Conservation (phyloP, 2,329 filamentous ascomycete species). For the Dothistroma septosporum region DNA sequence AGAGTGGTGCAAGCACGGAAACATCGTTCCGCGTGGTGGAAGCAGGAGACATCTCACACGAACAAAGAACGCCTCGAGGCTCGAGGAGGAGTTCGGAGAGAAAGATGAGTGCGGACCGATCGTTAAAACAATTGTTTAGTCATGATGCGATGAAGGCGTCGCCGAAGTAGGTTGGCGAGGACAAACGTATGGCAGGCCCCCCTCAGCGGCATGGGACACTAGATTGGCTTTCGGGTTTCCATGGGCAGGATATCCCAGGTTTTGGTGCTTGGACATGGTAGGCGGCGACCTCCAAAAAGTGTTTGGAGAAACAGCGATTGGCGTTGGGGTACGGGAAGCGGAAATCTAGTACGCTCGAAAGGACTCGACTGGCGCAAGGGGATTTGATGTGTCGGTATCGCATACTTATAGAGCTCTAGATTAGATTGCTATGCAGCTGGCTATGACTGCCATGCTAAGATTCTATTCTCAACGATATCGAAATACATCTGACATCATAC, state of each 20-base stretch:
- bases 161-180: constrained; percentile 10
- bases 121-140: constrained; percentile 34
- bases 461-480: too few species aligned
- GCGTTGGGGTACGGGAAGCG: neutral
- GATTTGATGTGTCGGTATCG: neutral
- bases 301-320: neutral
- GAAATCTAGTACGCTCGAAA: constrained; percentile 7
- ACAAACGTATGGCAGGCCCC: neutral
- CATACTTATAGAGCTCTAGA: too few species aligned
- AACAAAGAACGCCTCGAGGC: constrained; percentile 16
- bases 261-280: neutral
- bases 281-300: constrained; percentile 2
- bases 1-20: constrained; percentile 32
- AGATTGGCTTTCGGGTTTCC: neutral
- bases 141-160: constrained; percentile 33
- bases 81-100: constrained; percentile 4
- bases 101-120: constrained; percentile 19
- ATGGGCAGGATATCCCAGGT: neutral
- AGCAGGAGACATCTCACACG: constrained; percentile 25
- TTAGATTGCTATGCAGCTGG: too few species aligned
- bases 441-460: too few species aligned
- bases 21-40: constrained; percentile 32
- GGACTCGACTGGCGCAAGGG: neutral
- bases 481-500: too few species aligned
- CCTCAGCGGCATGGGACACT: neutral